These are phyloP conservation scores for Aspergillus pseudotamarii DNA, from an alignment of 2,329 filamentous ascomycete species.

Conservation along the genomic window DNA sequence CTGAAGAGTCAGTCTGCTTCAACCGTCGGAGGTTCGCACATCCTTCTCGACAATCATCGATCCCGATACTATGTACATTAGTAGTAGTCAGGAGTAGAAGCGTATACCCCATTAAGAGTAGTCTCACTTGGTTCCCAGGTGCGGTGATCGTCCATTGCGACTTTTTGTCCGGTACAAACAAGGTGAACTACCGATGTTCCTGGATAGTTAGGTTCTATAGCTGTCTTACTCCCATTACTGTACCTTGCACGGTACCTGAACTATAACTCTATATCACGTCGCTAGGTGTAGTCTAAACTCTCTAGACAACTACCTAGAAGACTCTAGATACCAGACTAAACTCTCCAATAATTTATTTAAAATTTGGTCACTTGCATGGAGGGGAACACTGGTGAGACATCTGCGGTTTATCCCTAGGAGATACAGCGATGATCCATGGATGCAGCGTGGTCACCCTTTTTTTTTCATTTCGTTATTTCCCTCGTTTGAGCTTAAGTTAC, in stretches of 20 bases:
- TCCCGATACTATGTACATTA: not conserved
- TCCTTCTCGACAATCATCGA: not conserved
- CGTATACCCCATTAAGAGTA: not conserved
- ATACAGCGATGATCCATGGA: not conserved
- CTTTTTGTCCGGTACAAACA: not conserved
- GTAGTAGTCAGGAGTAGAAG: too few species aligned
- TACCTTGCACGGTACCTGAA: slow-evolving; percentile 5
- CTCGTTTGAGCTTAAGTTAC: not conserved
- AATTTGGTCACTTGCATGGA: slow-evolving; percentile 1
- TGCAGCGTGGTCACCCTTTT: too few species aligned
- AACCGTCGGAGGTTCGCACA: slow-evolving; percentile 2
- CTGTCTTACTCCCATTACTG: not conserved
- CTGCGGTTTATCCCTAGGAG: slow-evolving; percentile 7
- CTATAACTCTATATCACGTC: not conserved
- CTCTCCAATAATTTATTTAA: not conserved
- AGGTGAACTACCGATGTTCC: not conserved
- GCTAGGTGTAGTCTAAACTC: not conserved
- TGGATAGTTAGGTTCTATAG: not conserved
- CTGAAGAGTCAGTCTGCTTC: not conserved
- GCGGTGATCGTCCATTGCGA: not conserved
- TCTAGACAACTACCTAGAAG: not conserved
- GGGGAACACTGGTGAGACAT: slow-evolving; percentile 18
- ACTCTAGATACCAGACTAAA: not conserved
- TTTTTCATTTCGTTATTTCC: too few species aligned
- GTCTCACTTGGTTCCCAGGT: not conserved